Conservation (phyloP, 768 basidiomycete genomes). For the Inosperma sp. region DNA sequence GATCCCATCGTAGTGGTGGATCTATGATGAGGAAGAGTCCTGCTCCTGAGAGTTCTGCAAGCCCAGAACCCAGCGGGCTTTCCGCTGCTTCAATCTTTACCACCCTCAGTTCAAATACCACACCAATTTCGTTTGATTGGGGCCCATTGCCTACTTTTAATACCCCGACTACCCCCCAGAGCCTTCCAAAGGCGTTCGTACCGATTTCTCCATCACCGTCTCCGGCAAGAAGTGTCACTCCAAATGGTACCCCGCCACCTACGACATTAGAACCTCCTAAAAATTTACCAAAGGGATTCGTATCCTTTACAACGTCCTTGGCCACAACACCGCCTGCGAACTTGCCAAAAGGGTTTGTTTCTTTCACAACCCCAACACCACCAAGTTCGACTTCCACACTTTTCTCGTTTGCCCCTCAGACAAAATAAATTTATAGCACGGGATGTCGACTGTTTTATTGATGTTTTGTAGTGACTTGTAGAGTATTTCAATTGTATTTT, state of each 20-base stretch:
- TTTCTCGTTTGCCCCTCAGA: too few species aligned
- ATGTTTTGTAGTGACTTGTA: too few species aligned
- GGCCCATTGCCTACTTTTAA: constrained; percentile 52
- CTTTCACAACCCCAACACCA: too few species aligned
- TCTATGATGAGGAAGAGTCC: constrained; percentile 2
- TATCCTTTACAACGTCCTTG: constrained; percentile 3
- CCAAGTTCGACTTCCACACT: too few species aligned
- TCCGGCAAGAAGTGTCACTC: neutral
- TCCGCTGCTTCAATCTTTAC: neutral
- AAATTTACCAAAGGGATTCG: constrained; percentile 5
- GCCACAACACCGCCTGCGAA: neutral
- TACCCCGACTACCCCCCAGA: constrained; percentile 20
- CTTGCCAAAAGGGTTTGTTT: neutral
- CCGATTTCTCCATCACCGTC: constrained; percentile 17
- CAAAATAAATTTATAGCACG: too few species aligned
- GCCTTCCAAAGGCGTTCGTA: constrained; percentile 11
- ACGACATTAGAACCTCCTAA: constrained; percentile 5
- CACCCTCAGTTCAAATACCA: constrained; percentile 26
- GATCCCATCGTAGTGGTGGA: neutral
- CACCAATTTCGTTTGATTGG: constrained; percentile 49
- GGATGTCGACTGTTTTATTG: too few species aligned
- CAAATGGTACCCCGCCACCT: too few species aligned
- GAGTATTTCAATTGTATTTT: too few species aligned
- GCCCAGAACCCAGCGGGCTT: neutral
- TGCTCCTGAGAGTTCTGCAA: neutral